Conservation (phyloP, 2,329 filamentous ascomycete species). For the Phaeosphaeria sp. region DNA sequence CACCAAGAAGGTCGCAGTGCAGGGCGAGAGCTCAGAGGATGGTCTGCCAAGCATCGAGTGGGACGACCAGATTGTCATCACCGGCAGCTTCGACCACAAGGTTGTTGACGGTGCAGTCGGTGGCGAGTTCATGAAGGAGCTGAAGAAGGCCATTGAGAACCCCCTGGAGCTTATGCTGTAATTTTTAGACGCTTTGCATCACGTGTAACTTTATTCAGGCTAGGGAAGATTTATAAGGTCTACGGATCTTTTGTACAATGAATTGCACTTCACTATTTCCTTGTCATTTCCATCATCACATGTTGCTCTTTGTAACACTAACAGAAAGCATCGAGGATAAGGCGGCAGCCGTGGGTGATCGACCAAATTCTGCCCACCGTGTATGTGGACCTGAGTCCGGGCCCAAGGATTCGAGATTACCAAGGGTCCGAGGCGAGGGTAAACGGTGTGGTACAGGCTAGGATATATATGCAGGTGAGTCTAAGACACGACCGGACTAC, state of each 20-base stretch:
- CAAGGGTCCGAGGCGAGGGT: neutral
- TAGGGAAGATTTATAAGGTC: slow-evolving; percentile 3
- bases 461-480: slow-evolving; percentile 7
- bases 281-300: neutral
- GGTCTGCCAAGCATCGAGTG: slow-evolving; percentile 77
- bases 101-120: slow-evolving; percentile 96
- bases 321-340: neutral
- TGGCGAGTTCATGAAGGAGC: slow-evolving; percentile 93
- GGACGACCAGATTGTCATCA: slow-evolving; percentile 97
- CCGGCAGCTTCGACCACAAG: slow-evolving; percentile 98
- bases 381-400: too few species aligned
- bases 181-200: slow-evolving; percentile 12
- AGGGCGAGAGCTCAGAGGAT: slow-evolving; percentile 78
- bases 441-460: neutral
- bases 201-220: slow-evolving; percentile 31
- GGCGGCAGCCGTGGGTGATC: too few species aligned
- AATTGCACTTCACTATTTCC: slow-evolving; percentile 24
- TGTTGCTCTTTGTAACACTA: neutral
- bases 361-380: too few species aligned
- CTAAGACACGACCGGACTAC: neutral
- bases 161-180: slow-evolving; percentile 91
- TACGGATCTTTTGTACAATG: slow-evolving; percentile 40
- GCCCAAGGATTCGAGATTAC: too few species aligned
- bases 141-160: slow-evolving; percentile 98
- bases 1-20: slow-evolving; percentile 92